Base-by-base conservation (phyloP, 2,329 filamentous ascomycete species). In the Penicillium sp. region DNA sequence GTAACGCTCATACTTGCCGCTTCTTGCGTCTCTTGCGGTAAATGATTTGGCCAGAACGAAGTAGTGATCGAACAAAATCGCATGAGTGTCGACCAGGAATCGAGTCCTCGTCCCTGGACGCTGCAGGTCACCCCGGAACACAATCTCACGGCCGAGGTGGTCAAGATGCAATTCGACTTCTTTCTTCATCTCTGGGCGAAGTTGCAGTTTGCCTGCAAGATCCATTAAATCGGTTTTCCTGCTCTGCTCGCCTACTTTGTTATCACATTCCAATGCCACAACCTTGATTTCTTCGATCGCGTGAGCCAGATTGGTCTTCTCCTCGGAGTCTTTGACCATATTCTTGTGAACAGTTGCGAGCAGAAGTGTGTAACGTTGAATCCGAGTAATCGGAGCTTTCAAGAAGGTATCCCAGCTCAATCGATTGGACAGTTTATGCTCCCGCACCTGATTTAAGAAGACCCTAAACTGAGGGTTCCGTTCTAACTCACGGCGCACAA, bases 1-100 rank as follows among this genome's bases (percentile, higher is more conserved):
- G 59, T 93, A 98, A 55, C 78, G 77, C 61, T 86, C 83, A 59
- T 88, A 89, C 70, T 86, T 93, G 46, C 85, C 79, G n/a, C 80
- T 80, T 41, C 80, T 81, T 39, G 82, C 81, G 60, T 90, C 89
- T 39, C 83, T 76, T 9, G 79, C 76, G 3, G 84, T 76, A 6
- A 88, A 78, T 5, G 76, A 77, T 73, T 98, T 98, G 35, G 93
- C 87, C 39, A 98, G 73, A 32, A 98, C 90, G 34, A 98, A 78
- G 67, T 96, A 98, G 69, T 98, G 90, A 62, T 98, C 94, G 63
- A 98, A 97, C 0, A 98, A 78, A 39, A 98, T 79, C 2, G 88
- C 90, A 65, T 96, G 90, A 0, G 88, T 94, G 61, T 98, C 93
- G 6, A 97, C 83, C 85, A 91, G 95, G 64, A 97, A 93, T 48